phyloP scores from a whole-genome alignment of 1,284 basidiomycete species.

The Marasmius tenuissimus region DNA sequence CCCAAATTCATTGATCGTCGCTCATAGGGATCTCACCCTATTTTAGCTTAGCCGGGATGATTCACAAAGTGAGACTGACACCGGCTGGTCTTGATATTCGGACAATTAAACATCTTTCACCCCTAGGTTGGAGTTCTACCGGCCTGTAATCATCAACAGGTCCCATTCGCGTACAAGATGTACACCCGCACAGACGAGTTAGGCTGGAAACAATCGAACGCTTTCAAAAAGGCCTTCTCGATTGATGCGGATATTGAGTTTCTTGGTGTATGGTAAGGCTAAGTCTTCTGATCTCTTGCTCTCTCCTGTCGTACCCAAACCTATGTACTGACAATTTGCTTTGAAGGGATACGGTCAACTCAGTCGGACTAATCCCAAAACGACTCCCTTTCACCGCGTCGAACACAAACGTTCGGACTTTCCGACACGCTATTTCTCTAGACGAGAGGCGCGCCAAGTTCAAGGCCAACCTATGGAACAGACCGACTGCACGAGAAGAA shows the following conservation, averaged over 20 bases:
- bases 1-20: not conserved
- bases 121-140: conserved; percentile 4
- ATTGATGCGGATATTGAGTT: conserved; percentile 53
- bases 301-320: not conserved
- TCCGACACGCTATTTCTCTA: conserved; percentile 52
- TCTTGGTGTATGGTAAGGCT: conserved; percentile 51
- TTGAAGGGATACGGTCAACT: conserved; percentile 55
- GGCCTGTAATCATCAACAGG: conserved; percentile 41
- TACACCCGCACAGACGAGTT: conserved; percentile 40
- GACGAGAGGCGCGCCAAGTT: conserved; percentile 58
- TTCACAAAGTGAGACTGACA: conserved; percentile 38
- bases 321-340: not conserved
- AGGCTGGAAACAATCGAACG: conserved; percentile 49
- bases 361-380: conserved; percentile 52
- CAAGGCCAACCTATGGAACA: conserved; percentile 44
- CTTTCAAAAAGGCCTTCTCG: conserved; percentile 59
- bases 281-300: not conserved
- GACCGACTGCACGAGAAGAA: conserved; percentile 24
- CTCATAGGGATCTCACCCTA: not conserved
- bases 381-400: conserved; percentile 54
- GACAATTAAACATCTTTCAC: conserved; percentile 20
- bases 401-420: conserved; percentile 49
- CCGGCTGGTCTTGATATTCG: conserved; percentile 14
- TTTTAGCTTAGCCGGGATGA: conserved; percentile 39
- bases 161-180: conserved; percentile 56